phyloP scores from a whole-genome alignment of 2,329 filamentous ascomycete species.

The Apiospora saccharicola region DNA sequence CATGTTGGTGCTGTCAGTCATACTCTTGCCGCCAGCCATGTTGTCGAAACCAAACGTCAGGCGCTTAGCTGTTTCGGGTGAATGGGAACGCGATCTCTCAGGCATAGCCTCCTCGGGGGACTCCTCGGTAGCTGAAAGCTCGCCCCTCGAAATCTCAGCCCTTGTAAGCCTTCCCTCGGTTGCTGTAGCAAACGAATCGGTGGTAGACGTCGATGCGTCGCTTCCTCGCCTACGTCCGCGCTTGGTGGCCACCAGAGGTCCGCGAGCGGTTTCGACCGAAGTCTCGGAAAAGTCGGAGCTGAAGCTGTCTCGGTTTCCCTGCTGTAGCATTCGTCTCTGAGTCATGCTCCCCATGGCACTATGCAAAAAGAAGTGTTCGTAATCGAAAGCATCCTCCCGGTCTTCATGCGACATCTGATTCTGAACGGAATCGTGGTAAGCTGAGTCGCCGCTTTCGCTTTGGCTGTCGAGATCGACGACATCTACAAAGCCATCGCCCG shows the following conservation, averaged over 20 bases:
- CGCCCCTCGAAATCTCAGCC: conserved; percentile 36
- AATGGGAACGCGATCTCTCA: conserved; percentile 40
- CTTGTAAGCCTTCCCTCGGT: conserved; percentile 51
- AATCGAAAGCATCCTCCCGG: conserved; percentile 93
- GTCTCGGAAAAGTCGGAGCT: conserved; percentile 62
- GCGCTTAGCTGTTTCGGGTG: conserved; percentile 42
- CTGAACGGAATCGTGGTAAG: conserved; percentile 68
- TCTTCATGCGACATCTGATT: conserved; percentile 84
- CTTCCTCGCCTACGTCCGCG: conserved; percentile 51
- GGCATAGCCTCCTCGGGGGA: conserved; percentile 35
- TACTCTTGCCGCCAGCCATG: conserved; percentile 34
- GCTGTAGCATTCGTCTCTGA: conserved; percentile 55
- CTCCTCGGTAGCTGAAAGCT: conserved; percentile 33
- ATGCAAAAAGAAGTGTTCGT: conserved; percentile 94
- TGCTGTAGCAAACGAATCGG: conserved; percentile 65
- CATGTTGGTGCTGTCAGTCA: conserved; percentile 35
- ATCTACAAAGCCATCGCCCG: conserved; percentile 44
- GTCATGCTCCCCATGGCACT: conserved; percentile 85
- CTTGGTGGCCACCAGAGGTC: conserved; percentile 45
- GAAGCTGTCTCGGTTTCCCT: conserved; percentile 59
- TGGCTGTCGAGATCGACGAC: conserved; percentile 59
- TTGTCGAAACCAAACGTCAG: conserved; percentile 35
- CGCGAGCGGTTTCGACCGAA: conserved; percentile 69
- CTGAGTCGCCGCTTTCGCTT: conserved; percentile 69
- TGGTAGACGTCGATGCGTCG: conserved; percentile 57